Evolutionary conservation across 2,329 filamentous ascomycete species (phyloP), one percentile per base, ranked within the genome.

Genomic region (Colletotrichum sp.): DNA sequence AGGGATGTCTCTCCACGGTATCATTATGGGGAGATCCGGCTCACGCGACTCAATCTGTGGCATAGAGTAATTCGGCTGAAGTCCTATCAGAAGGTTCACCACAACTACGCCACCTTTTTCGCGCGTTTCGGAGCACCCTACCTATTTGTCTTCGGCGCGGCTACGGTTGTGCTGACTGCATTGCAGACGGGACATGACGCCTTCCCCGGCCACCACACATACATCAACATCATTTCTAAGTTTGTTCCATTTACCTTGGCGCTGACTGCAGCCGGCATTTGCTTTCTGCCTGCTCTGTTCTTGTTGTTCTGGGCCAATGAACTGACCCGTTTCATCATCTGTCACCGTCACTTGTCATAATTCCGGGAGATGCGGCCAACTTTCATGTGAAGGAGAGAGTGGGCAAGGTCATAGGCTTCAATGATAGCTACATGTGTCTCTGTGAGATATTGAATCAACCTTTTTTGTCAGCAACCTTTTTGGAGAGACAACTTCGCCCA

Each of bases 31-130:
- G 64, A 72, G 16, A 66, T 76, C 12, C 57, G 70, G 24, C 70
- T 76, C 72, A 80, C 64, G 65, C 66, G 32, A 28, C 32, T 28
- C 3, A 79, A 82, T 68, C 77, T 82, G 12, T 82, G 79, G 60
- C 74, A 78, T 5, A 76, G 71, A 12, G 39, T 82, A 60, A 32
- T 80, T 4, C 71, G 81, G 6, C 49, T 75, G 5, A 77, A 77
- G 39, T 78, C 73, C 21, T 30, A 80, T 57, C 78, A 81, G 21
- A 64, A 77, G 10, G 72, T 79, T 7, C 71, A 81, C 13, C 77
- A 78, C 44, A 79, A 81, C 57, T 81, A 81, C 69, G 70, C 72
- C 3, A 39, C 62, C 2, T 82, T 79, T 65, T 80, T 82, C 71
- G 62, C 79, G 2, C 77, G 76, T 5, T 80, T 80, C 57, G 81